These are phyloP conservation scores for Luvunga scandens DNA, from an alignment of 345 rosid species.

Conservation along the genomic window DNA sequence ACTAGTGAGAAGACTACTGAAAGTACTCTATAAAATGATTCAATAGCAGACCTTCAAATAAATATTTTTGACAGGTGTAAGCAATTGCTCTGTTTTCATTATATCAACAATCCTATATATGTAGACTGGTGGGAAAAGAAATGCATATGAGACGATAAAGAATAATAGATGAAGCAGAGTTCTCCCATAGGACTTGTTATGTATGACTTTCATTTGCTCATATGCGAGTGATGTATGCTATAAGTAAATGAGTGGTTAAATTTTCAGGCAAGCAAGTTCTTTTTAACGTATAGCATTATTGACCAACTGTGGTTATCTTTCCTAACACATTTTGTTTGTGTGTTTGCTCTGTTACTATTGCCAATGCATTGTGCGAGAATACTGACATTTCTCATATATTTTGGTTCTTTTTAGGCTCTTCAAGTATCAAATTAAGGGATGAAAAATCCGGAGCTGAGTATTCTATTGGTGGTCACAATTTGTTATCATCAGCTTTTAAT, in stretches of 20 bases:
- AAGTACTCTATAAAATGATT: background rate
- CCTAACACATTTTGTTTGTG: background rate
- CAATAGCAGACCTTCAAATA: background rate
- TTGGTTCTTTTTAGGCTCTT: slow-evolving; percentile 54
- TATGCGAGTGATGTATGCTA: background rate
- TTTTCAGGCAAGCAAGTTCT: background rate
- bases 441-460: slow-evolving; percentile 40
- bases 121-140: background rate
- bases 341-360: background rate
- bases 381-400: background rate
- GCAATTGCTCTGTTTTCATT: background rate
- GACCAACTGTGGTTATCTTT: background rate
- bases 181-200: background rate
- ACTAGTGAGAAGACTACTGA: background rate
- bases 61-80: background rate
- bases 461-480: slow-evolving; percentile 46
- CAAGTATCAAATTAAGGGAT: slow-evolving; percentile 67
- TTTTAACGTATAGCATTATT: background rate
- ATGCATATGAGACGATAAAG: background rate
- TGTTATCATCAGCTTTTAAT: slow-evolving; percentile 38
- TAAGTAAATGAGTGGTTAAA: background rate
- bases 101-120: background rate
- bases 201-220: no score
- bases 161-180: background rate
- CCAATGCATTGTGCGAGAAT: background rate